phyloP scores from a whole-genome alignment of 257 asterid species.

The Cynanchum wilfordii region DNA sequence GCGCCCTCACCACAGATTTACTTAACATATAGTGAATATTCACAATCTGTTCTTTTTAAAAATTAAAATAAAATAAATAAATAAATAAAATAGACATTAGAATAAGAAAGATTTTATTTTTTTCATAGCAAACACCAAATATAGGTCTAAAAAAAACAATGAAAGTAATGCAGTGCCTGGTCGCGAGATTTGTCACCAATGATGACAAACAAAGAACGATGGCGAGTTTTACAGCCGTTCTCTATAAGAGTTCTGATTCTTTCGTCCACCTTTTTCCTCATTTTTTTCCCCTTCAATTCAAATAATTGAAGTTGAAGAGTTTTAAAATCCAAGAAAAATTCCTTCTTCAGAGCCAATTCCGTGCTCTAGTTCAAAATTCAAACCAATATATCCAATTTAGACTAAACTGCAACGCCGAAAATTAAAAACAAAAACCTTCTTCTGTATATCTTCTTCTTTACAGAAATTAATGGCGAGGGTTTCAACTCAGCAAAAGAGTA shows the following conservation, averaged over 20 bases:
- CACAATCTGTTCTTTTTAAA: slow-evolving; percentile 46
- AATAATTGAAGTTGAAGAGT: not conserved
- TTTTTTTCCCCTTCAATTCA: slow-evolving; percentile 10
- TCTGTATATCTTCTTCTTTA: too few species aligned
- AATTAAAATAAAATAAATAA: not conserved
- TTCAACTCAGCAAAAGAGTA: too few species aligned
- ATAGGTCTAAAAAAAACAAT: not conserved
- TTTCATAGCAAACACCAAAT: not conserved
- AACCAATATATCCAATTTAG: not conserved
- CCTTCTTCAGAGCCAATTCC: not conserved
- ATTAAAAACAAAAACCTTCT: too few species aligned
- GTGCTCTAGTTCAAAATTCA: not conserved
- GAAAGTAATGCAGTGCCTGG: slow-evolving; percentile 44
- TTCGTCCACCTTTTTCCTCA: slow-evolving; percentile 86
- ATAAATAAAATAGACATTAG: not conserved
- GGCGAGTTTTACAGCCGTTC: slow-evolving; percentile 80
- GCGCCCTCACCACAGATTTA: slow-evolving; percentile 60
- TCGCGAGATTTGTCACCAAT: slow-evolving; percentile 88
- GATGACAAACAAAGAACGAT: slow-evolving; percentile 85
- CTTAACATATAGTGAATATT: slow-evolving; percentile 67
- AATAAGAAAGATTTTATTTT: not conserved
- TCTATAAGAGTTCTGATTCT: slow-evolving; percentile 84
- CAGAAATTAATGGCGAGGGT: too few species aligned
- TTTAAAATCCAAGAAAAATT: not conserved
- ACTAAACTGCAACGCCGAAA: not conserved